These are phyloP conservation scores for Claviceps sp. DNA, from an alignment of 2,329 filamentous ascomycete species.

Conservation along the genomic window DNA sequence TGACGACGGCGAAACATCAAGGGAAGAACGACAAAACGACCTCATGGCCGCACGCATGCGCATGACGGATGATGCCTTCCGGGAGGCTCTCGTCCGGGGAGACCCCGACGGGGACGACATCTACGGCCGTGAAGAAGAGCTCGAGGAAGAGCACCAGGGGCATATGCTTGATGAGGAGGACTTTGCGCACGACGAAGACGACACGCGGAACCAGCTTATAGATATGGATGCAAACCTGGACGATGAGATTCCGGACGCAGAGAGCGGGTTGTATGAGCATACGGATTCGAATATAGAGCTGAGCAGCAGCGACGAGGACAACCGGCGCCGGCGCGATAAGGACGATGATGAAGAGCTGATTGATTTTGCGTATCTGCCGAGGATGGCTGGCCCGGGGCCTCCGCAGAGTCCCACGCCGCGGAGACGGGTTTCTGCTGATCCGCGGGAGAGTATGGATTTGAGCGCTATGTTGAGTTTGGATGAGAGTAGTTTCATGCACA, in stretches of 20 bases:
- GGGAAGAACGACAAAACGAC: conserved; percentile 32
- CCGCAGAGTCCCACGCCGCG: conserved; percentile 25
- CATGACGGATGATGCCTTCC: conserved; percentile 47
- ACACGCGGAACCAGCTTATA: conserved; percentile 18
- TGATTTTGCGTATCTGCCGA: conserved; percentile 26
- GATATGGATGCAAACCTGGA: conserved; percentile 59
- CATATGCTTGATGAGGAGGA: conserved; percentile 53
- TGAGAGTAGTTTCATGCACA: conserved; percentile 42
- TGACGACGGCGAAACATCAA: conserved; percentile 26
- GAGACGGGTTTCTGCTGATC: conserved; percentile 12
- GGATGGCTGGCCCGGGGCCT: conserved; percentile 19
- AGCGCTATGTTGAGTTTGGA: conserved; percentile 42
- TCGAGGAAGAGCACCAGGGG: conserved; percentile 41
- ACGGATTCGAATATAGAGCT: conserved; percentile 60
- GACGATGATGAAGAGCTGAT: conserved; percentile 7
- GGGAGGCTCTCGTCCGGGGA: conserved; percentile 41
- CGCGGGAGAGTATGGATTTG: conserved; percentile 40
- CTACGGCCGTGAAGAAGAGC: conserved; percentile 39
- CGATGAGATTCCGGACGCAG: conserved; percentile 54
- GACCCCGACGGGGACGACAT: conserved; percentile 33
- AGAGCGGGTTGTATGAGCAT: conserved; percentile 57
- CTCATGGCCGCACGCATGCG: conserved; percentile 38
- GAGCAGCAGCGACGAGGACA: conserved; percentile 30
- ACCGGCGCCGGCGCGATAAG: conserved; percentile 10
- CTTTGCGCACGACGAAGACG: conserved; percentile 24